phyloP scores from a whole-genome alignment of 768 basidiomycete genomes.

The Paxillus ammoniavirescens region DNA sequence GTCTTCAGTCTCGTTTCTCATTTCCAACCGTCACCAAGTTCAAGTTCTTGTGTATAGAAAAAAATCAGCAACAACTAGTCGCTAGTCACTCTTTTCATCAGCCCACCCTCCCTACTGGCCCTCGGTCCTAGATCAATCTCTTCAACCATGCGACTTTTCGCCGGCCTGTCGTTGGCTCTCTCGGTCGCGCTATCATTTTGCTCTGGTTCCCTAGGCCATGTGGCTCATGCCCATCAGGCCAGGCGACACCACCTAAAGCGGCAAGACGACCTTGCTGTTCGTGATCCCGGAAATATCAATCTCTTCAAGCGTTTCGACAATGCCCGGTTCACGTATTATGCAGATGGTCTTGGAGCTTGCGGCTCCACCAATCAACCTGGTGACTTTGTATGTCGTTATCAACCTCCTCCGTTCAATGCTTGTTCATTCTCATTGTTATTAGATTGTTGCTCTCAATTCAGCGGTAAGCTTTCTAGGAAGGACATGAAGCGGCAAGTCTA shows the following conservation, averaged over 20 bases:
- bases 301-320: conserved; percentile 21
- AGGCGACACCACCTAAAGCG: conserved; percentile 23
- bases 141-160: conserved; percentile 22
- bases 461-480: conserved; percentile 12
- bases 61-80: conserved; percentile 10
- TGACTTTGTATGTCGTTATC: conserved; percentile 34
- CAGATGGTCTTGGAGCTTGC: conserved; percentile 45
- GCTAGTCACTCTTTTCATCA: conserved; percentile 25
- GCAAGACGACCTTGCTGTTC: conserved; percentile 21
- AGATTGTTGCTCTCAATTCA: conserved; percentile 54
- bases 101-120: conserved; percentile 1
- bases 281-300: conserved; percentile 23
- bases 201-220: conserved; percentile 17
- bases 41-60: not conserved
- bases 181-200: conserved; percentile 16
- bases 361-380: conserved; percentile 25
- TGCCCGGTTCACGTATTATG: conserved; percentile 37
- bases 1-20: not conserved
- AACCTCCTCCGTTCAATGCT: not conserved
- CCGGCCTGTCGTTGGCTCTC: conserved; percentile 19
- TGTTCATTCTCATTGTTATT: conserved; percentile 4
- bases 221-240: conserved; percentile 11
- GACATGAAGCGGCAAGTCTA: not conserved
- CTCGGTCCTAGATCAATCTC: not conserved
- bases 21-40: conserved; percentile 3